Base-by-base conservation (phyloP, 2,329 filamentous ascomycete species). In the Coniella vitis region DNA sequence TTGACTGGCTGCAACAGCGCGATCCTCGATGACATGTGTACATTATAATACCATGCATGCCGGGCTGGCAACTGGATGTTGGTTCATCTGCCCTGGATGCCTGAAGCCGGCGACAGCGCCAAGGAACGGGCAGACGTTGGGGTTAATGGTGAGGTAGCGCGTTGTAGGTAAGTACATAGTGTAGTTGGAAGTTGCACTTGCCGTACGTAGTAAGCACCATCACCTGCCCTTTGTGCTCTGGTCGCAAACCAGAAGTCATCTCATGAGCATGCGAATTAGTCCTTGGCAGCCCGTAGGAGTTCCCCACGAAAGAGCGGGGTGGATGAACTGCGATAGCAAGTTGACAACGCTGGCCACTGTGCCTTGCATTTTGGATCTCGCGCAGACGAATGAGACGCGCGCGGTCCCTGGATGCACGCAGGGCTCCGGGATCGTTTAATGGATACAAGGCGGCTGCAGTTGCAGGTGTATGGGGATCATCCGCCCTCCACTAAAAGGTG, bases 261-360 rank as follows among this genome's bases (percentile, higher is more conserved):
- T 29, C 10, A 29, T 29, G 5, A 10, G 25, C 25, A 29, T 29
- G 25, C 25, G 5, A 29, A 29, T 29, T 29, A 5, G 25, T 29
- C n/a, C 35, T 25, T 42, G 40, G 35, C 31, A 21, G 45, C 29
- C 20, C 17, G 45, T 21, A 38, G 45, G 25, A 40, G 39, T 47
- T 37, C 36, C 38, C 41, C 39, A 39, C 45, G 19, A 29, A 41
- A 51, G 44, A 53, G 51, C 51, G 51, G 51, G 51, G 51, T 51
- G n/a, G n/a, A n/a, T n/a, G n/a, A n/a, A n/a, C n/a, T 29, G 41
- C 36, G 16, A 48, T 47, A 22, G 10, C 19, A 35, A 36, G 29
- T 32, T 40, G 12, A 38, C 38, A 32, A 36, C 48, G 41, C 38
- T 51, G 51, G 47, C 44, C 41, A 39, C 25, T 21, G 44, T 51